A percentile compares a stretch with the other conserved stretches of the same genome.
Conservation (phyloP, 2,329 filamentous ascomycete genomes). For the Cladosporium sp. region DNA sequence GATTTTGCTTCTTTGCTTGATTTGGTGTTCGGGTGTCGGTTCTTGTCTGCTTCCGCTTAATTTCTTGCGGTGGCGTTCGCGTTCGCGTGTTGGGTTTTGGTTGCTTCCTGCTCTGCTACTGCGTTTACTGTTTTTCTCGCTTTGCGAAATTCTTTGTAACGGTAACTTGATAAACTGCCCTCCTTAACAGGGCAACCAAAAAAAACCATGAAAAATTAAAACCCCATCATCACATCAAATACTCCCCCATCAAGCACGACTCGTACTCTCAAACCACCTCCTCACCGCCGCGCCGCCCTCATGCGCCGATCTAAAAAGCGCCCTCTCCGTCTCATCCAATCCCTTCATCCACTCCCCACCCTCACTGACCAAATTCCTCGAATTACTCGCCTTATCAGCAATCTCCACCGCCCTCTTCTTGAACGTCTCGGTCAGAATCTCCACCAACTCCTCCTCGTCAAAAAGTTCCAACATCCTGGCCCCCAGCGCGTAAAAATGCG, state of each 20-base stretch:
- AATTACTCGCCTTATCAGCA: slow-evolving; percentile 74
- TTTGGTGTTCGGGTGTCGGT: too few species aligned
- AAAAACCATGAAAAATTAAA: neutral
- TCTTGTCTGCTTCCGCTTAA: too few species aligned
- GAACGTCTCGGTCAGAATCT: slow-evolving; percentile 64
- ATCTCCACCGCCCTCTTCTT: slow-evolving; percentile 77
- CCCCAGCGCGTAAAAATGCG: slow-evolving; percentile 83
- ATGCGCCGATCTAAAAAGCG: slow-evolving; percentile 47
- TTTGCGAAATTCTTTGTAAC: too few species aligned
- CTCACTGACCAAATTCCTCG: slow-evolving; percentile 32
- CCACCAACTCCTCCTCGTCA: slow-evolving; percentile 76
- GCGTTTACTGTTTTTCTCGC: too few species aligned
- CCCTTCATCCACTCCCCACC: slow-evolving; percentile 80
- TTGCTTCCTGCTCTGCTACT: too few species aligned
- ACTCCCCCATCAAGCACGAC: slow-evolving; percentile 12
- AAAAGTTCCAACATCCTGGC: slow-evolving; percentile 85
- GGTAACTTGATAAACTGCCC: too few species aligned
- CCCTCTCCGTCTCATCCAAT: slow-evolving; percentile 84
- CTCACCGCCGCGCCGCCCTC: slow-evolving; percentile 44
- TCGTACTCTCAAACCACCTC: slow-evolving; percentile 36
- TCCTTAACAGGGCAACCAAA: too few species aligned
- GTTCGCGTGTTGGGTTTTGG: too few species aligned
- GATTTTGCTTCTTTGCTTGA: too few species aligned
- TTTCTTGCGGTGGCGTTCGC: too few species aligned
- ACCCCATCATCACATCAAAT: too few species aligned